Evolutionary conservation across 139 green algal species (phyloP).

Genomic region (Chlamydomonas urium): DNA sequence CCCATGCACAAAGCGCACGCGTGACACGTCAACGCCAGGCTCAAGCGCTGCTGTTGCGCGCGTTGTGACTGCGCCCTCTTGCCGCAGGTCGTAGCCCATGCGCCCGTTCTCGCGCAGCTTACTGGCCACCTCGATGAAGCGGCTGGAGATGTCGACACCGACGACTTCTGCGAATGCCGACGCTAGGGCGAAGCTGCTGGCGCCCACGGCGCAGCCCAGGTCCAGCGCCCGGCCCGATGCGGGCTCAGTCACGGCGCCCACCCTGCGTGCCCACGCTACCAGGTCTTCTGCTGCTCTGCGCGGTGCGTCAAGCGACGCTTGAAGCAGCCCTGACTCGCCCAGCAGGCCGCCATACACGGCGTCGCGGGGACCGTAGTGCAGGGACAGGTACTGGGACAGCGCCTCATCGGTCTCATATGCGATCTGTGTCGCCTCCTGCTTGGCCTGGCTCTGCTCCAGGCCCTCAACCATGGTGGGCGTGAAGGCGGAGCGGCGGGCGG

Average conservation of each 20-base stretch:
- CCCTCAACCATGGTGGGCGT: conserved; percentile 44
- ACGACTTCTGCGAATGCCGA: conserved; percentile 38
- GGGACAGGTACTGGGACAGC: conserved; percentile 49
- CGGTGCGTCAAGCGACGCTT: conserved; percentile 37
- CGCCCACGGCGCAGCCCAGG: conserved; percentile 71
- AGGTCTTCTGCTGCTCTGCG: conserved; percentile 35
- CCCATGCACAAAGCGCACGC: conserved; percentile 55
- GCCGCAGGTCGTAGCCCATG: conserved; percentile 44
- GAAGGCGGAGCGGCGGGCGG: conserved; percentile 31
- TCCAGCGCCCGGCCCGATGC: conserved; percentile 53
- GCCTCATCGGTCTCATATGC: conserved; percentile 48
- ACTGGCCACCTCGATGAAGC: conserved; percentile 42
- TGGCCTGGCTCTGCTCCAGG: conserved; percentile 21
- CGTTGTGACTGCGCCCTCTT: conserved; percentile 64
- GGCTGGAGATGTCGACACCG: conserved; percentile 7
- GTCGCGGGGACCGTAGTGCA: conserved; percentile 46
- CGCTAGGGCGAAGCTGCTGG: conserved; percentile 61
- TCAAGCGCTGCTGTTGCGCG: conserved; percentile 29
- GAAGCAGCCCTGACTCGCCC: conserved; percentile 16
- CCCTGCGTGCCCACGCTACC: conserved; percentile 17
- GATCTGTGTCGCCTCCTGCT: conserved; percentile 37
- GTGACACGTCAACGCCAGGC: conserved; percentile 39
- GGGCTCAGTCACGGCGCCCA: background rate
- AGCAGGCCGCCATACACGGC: conserved; percentile 18
- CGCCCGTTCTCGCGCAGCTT: conserved; percentile 36